phyloP scores from a whole-genome alignment of 352 stramenopile genomes.

The Globisporangium barbulae region DNA sequence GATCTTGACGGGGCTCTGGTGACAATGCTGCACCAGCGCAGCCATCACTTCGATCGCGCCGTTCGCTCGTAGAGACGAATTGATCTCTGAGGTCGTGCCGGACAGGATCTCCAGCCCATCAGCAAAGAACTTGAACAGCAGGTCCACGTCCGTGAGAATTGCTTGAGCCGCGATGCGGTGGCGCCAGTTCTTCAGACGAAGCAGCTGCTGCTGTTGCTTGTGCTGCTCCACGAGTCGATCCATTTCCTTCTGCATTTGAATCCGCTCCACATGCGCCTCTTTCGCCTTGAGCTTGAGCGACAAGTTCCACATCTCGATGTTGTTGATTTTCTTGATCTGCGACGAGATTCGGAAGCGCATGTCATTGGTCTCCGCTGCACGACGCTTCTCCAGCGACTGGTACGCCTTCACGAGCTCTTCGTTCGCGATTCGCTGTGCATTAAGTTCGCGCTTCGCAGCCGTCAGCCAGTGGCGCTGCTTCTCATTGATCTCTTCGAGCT shows the following conservation, averaged over 20 bases:
- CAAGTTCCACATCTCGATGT: constrained; percentile 81
- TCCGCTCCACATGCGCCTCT: constrained; percentile 47
- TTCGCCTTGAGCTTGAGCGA: constrained; percentile 68
- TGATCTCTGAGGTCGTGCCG: constrained; percentile 40
- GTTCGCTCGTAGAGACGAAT: constrained; percentile 51
- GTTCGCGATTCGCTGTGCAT: constrained; percentile 64
- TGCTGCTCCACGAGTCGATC: constrained; percentile 42
- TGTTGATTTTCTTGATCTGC: constrained; percentile 70
- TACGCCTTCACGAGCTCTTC: constrained; percentile 63
- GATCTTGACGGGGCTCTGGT: constrained; percentile 30
- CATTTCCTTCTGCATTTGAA: constrained; percentile 46
- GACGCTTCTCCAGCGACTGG: constrained; percentile 63
- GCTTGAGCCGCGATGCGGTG: constrained; percentile 65
- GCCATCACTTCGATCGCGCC: constrained; percentile 65
- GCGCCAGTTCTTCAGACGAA: constrained; percentile 67
- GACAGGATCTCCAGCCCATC: constrained; percentile 55
- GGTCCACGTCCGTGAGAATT: constrained; percentile 62
- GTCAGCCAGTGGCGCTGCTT: constrained; percentile 71
- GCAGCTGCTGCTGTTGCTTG: constrained; percentile 55
- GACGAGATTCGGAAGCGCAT: constrained; percentile 68
- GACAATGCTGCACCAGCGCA: constrained; percentile 35
- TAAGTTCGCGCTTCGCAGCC: constrained; percentile 55
- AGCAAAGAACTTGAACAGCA: constrained; percentile 66
- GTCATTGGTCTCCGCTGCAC: constrained; percentile 71
- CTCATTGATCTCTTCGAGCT: constrained; percentile 31